Base-by-base conservation (phyloP, 805 yeast species). In the Diddensiella transvaalensis region DNA sequence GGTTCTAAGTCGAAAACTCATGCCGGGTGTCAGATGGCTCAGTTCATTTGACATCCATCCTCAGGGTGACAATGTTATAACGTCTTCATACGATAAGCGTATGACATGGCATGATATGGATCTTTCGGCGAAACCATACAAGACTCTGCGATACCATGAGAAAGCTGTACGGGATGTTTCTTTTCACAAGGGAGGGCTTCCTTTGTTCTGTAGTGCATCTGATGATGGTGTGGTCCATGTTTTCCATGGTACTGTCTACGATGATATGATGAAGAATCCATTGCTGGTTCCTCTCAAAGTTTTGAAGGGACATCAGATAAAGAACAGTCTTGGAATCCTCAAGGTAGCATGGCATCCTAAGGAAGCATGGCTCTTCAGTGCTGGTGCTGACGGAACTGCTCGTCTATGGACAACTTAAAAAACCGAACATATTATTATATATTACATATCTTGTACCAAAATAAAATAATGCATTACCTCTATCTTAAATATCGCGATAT, bases 41-140 rank as follows among this genome's bases (percentile, higher is more conserved):
- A 82, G 95, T 17, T 77, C 83, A 57, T 82, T 93, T 62, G 98
- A 90, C 64, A 84, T 93, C 44, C 98, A 93, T 67, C 97, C 98
- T 50, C 77, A 95, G 56, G 99, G 99, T 48, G 98, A 93, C 66
- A 90, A 93, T 62, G 80, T 93, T 46, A 70, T 93, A 54, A 96
- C 96, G 11, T 86, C 91, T 4, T 88, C 97, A 2, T 93, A 79
- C 66, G 99, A 93, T 68, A 89, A 90, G 75, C 79, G 97, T 58
- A 95, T 93, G 3, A 76, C 90, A 56, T 93, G 99, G 99, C 98
- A 91, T 63, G 99, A 93, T 74, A 72, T 91, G 62, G 99, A 93
- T 67, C 75, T 95, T 53, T 75, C 86, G 40, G 74, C 78, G 48
- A 87, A 95, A 42, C 99, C 99, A 24, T 93, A 89, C 74, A 93